Base-by-base conservation (phyloP, 257 asterid genomes). In the Primulina eburnea region DNA sequence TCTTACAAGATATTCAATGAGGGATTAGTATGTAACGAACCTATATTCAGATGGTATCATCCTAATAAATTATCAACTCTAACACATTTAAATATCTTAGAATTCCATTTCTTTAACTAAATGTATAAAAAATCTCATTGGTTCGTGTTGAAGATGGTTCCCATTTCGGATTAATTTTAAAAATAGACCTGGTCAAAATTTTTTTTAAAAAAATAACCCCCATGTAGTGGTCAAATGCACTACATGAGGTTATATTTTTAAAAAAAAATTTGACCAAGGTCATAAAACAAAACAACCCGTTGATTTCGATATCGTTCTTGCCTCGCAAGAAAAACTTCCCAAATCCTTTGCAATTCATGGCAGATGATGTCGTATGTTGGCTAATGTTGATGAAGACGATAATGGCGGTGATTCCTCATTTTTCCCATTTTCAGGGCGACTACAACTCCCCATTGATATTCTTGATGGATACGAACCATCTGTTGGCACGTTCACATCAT, bases 241-340 rank as follows among this genome's bases (percentile, higher is more conserved):
- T n/a, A n/a, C n/a, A n/a, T n/a, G n/a, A n/a, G n/a, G n/a, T n/a
- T n/a, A n/a, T n/a, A n/a, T n/a, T n/a, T n/a, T n/a, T n/a, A n/a
- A n/a, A n/a, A n/a, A n/a, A n/a, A n/a, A n/a, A n/a, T n/a, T n/a
- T n/a, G n/a, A n/a, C n/a, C n/a, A n/a, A n/a, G n/a, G n/a, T n/a
- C n/a, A n/a, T n/a, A n/a, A n/a, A n/a, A n/a, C n/a, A n/a, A n/a
- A n/a, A n/a, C n/a, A n/a, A n/a, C n/a, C n/a, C n/a, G n/a, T n/a
- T 84, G 62, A 76, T 71, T 73, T 85, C 89, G 50, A 50, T 71
- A 18, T 82, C 82, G 5, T 78, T 81, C 80, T 78, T 86, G 64
- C 87, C 82, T 63, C 84, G 75, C 35, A 86, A 79, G 72, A 90
- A 88, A 74, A 86, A 70, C 58, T 81, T 82, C 17, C 82, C 88